A percentile compares a stretch with the other conserved stretches of the same genome.
phyloP scores from a whole-genome alignment of 2,329 filamentous ascomycete species.

The Acrocalymma vagum region DNA sequence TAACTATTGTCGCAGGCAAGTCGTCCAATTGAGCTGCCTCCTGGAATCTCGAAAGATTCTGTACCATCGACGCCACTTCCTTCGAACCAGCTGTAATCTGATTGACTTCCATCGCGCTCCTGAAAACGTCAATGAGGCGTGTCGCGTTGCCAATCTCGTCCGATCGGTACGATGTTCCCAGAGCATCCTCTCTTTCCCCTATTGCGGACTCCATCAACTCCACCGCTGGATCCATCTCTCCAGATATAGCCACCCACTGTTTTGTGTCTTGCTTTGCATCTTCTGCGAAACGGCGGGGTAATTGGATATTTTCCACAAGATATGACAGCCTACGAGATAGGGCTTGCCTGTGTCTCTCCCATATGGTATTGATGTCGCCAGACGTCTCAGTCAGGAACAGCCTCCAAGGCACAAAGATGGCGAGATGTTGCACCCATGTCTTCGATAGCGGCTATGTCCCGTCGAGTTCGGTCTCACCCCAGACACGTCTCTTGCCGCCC shows the following conservation, averaged over 20 bases:
- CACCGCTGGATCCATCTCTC: conserved; percentile 1
- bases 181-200: too few species aligned
- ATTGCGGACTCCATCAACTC: too few species aligned
- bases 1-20: too few species aligned
- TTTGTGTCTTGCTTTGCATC: conserved; percentile 1
- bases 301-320: conserved; percentile 1
- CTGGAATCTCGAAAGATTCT: too few species aligned
- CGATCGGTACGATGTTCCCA: neutral
- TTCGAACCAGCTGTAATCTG: conserved; percentile 6
- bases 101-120: conserved; percentile 2
- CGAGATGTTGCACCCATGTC: conserved; percentile 8
- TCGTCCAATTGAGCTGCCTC: too few species aligned
- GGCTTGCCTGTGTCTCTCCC: conserved; percentile 1
- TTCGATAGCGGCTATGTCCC: too few species aligned
- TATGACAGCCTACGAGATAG: conserved; percentile 1
- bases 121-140: conserved; percentile 3
- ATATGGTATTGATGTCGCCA: conserved; percentile 2
- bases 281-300: conserved; percentile 2
- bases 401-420: conserved; percentile 2
- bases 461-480: too few species aligned
- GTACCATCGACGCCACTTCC: conserved; percentile 1
- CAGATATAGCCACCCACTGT: conserved; percentile 3
- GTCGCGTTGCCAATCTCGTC: conserved; percentile 2
- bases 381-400: neutral
- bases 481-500: too few species aligned